A percentile compares a stretch with the other conserved stretches of the same genome.
phyloP scores from a whole-genome alignment of 345 rosid genomes.

The Ceriops tagal region DNA sequence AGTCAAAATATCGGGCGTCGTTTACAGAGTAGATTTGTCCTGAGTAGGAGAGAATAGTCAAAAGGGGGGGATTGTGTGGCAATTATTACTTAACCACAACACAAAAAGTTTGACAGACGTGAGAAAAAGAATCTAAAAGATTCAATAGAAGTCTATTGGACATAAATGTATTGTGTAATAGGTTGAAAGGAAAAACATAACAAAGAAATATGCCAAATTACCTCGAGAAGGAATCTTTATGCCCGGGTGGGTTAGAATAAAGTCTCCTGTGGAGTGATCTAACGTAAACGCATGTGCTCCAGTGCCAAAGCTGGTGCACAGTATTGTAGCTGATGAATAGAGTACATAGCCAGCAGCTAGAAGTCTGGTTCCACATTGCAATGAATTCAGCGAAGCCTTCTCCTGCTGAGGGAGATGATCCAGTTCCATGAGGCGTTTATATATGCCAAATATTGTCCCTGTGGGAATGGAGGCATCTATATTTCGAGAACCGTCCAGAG shows the following conservation, averaged over 20 bases:
- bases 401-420: constrained; percentile 68
- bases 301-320: constrained; percentile 79
- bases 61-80: not conserved
- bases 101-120: not conserved
- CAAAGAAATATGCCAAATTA: constrained; percentile 17
- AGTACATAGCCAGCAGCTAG: constrained; percentile 85
- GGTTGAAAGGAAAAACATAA: not conserved
- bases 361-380: constrained; percentile 73
- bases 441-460: constrained; percentile 83
- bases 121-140: not conserved
- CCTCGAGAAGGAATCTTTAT: constrained; percentile 83
- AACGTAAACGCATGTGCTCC: constrained; percentile 90
- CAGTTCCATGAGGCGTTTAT: constrained; percentile 62
- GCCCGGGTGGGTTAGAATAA: constrained; percentile 72
- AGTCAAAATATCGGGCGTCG: constrained; percentile 89
- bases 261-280: constrained; percentile 83
- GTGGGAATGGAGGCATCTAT: constrained; percentile 92
- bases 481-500: constrained; percentile 89
- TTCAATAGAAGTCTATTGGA: not conserved
- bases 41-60: constrained; percentile 25
- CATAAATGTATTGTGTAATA: not conserved
- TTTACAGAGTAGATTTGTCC: constrained; percentile 93
- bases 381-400: constrained; percentile 69
- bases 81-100: not conserved
- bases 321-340: constrained; percentile 86